These are phyloP conservation scores for Sclerotinia borealis DNA, from an alignment of 2,329 filamentous ascomycete genomes.

Conservation along the genomic window DNA sequence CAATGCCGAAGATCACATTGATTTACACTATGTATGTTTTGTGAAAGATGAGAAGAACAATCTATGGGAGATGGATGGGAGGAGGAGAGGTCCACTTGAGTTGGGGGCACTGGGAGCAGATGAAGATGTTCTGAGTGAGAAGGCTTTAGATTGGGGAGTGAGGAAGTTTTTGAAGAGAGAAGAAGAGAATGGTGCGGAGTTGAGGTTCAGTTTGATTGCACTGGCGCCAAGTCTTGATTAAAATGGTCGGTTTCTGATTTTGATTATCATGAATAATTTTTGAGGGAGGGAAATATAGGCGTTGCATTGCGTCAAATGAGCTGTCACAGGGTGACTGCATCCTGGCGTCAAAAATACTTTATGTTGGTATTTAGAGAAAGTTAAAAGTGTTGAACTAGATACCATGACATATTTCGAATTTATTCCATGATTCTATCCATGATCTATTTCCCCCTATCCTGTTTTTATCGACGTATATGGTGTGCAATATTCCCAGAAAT, in stretches of 20 bases:
- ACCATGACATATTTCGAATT: neutral
- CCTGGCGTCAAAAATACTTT: neutral
- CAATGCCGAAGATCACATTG: conserved; percentile 66
- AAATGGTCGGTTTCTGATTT: conserved; percentile 2
- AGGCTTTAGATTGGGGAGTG: conserved; percentile 64
- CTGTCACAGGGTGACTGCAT: neutral
- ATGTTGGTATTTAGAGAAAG: neutral
- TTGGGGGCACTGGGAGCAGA: conserved; percentile 41
- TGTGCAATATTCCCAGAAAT: neutral
- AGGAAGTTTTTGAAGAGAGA: conserved; percentile 35
- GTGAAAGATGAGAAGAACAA: conserved; percentile 65
- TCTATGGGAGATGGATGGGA: conserved; percentile 67
- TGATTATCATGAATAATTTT: neutral
- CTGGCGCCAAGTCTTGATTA: conserved; percentile 26
- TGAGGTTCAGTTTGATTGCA: conserved; percentile 30
- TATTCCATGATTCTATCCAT: neutral
- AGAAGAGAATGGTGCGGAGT: conserved; percentile 23
- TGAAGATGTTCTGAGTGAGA: conserved; percentile 71
- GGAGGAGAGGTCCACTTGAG: conserved; percentile 53
- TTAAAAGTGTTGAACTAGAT: neutral
- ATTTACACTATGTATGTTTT: conserved; percentile 94
- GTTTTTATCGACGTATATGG: neutral
- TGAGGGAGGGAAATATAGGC: neutral
- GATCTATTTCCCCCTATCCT: neutral
- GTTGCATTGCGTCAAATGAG: neutral